phyloP scores from a whole-genome alignment of 371 early-diverging fungal genomes.

The Mortierella sp. region DNA sequence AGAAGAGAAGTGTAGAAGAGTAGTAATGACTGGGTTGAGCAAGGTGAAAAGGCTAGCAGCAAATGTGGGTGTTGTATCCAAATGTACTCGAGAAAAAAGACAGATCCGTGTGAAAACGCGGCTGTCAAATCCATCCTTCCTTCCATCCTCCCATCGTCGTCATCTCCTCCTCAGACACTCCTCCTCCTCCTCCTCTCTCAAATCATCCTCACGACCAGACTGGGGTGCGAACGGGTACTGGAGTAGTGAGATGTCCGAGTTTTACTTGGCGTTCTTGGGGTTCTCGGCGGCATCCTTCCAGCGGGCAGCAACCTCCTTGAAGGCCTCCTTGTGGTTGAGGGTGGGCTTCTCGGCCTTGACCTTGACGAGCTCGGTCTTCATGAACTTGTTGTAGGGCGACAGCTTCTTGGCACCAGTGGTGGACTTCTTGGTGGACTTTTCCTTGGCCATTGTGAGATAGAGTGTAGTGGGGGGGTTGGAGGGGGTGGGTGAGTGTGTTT shows the following conservation, averaged over 20 bases:
- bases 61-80: neutral
- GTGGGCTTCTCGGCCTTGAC: constrained; percentile 72
- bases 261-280: constrained; percentile 62
- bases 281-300: constrained; percentile 60
- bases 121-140: neutral
- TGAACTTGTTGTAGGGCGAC: constrained; percentile 79
- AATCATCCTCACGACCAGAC: neutral
- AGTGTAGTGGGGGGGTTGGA: constrained; percentile 6
- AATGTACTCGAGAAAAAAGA: neutral
- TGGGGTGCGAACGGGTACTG: neutral
- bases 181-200: neutral
- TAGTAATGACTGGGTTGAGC: too few species aligned
- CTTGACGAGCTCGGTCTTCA: constrained; percentile 78
- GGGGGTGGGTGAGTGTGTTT: neutral
- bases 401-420: constrained; percentile 61
- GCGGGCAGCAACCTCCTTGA: constrained; percentile 66
- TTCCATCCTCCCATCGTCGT: neutral
- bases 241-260: neutral
- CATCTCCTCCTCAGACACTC: neutral
- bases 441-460: constrained; percentile 47
- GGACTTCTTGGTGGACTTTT: constrained; percentile 58
- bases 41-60: neutral
- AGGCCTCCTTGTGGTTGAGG: constrained; percentile 74
- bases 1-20: neutral
- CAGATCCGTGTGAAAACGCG: neutral